Percentiles rank a stretch among this genome's conserved stretches.
phyloP scores from a whole-genome alignment of 2,329 filamentous ascomycete species.

The Fusarium sp. region DNA sequence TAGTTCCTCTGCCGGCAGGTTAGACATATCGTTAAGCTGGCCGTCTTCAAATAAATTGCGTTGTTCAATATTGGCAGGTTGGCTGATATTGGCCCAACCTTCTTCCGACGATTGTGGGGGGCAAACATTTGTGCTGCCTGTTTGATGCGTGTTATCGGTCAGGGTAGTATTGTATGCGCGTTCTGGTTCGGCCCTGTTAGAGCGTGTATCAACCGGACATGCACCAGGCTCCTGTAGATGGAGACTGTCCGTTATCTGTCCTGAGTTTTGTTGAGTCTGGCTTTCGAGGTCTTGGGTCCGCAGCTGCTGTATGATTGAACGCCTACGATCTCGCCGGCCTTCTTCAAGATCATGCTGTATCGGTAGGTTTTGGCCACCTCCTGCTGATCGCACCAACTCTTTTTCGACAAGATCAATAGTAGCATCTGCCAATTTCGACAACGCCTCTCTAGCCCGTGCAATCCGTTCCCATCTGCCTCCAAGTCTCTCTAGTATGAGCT shows the following conservation, averaged over 20 bases:
- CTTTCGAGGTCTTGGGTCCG: neutral
- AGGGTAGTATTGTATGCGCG: fast-evolving
- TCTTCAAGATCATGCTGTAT: neutral
- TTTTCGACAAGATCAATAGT: constrained; percentile 22
- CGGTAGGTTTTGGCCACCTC: fast-evolving
- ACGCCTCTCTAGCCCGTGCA: constrained; percentile 6
- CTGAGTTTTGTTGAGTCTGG: neutral
- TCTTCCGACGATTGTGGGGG: fast-evolving
- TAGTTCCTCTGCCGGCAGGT: neutral
- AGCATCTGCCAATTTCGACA: constrained; percentile 18
- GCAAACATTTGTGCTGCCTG: fast-evolving
- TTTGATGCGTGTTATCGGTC: neutral
- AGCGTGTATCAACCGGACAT: fast-evolving
- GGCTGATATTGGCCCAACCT: neutral
- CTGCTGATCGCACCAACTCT: neutral
- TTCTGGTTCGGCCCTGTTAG: fast-evolving
- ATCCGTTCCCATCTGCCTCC: constrained; percentile 7
- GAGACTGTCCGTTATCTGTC: fast-evolving
- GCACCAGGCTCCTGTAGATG: neutral
- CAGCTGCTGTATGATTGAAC: constrained; percentile 11
- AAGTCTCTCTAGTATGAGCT: constrained; percentile 1
- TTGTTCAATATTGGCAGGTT: neutral
- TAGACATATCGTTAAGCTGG: neutral
- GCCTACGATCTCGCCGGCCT: neutral
- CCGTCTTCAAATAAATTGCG: fast-evolving